Conservation (phyloP, 441 rosid genomes). For the Eugenia klotzschiana region DNA sequence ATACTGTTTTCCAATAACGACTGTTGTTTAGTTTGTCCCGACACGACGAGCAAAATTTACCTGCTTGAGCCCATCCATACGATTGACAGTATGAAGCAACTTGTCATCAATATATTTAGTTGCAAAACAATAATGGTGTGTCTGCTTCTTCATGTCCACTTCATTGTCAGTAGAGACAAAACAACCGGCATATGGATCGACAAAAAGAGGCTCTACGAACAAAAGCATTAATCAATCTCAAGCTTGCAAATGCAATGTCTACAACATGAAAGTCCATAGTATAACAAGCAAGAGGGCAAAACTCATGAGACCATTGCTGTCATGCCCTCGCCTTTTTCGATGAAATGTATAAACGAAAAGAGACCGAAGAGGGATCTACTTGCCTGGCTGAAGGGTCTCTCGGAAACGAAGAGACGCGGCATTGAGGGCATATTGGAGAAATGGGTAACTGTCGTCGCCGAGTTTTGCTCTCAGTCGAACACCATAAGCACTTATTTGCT, state of each 20-base stretch:
- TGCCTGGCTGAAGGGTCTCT: slow-evolving; percentile 67
- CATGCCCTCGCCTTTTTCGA: neutral
- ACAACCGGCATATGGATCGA: slow-evolving; percentile 86
- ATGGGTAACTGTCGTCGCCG: slow-evolving; percentile 45
- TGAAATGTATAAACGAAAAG: neutral
- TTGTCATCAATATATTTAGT: slow-evolving; percentile 80
- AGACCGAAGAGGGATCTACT: neutral
- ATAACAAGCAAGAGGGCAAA: neutral
- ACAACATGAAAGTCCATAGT: neutral
- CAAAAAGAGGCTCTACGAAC: slow-evolving; percentile 61
- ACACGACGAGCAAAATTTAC: slow-evolving; percentile 10
- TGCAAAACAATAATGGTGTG: slow-evolving; percentile 57
- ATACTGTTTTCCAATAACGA: neutral
- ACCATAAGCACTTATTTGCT: neutral
- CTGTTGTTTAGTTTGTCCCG: neutral
- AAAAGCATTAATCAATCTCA: neutral
- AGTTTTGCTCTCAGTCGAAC: slow-evolving; percentile 20
- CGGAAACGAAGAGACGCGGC: slow-evolving; percentile 72
- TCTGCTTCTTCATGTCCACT: slow-evolving; percentile 26
- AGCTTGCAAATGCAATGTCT: neutral
- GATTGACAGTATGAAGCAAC: slow-evolving; percentile 38
- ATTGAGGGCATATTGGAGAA: slow-evolving; percentile 37
- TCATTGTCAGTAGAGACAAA: slow-evolving; percentile 33
- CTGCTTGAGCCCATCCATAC: slow-evolving; percentile 74
- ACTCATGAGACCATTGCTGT: neutral